These are phyloP conservation scores for Aspergillus pseudoglaucus DNA, from an alignment of 2,329 filamentous ascomycete genomes.

Conservation along the genomic window DNA sequence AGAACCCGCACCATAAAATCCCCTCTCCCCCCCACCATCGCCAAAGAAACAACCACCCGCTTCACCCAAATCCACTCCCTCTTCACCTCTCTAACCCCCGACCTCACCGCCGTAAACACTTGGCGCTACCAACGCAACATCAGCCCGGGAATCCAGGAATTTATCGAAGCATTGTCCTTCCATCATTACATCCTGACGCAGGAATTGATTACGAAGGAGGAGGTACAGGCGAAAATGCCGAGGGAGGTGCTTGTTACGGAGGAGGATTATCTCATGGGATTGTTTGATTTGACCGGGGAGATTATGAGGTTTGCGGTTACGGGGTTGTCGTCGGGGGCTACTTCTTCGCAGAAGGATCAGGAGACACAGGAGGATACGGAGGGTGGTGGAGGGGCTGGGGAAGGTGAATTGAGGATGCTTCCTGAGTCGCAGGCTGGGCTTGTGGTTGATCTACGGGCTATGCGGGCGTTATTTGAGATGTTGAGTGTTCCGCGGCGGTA, in stretches of 20 bases:
- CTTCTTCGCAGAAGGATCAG: background rate
- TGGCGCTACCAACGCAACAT: conserved; percentile 76
- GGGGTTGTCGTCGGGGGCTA: conserved; percentile 67
- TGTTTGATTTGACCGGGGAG: conserved; percentile 93
- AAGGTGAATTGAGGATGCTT: conserved; percentile 14
- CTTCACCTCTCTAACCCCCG: conserved; percentile 61
- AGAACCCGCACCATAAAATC: conserved; percentile 36
- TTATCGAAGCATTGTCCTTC: conserved; percentile 86
- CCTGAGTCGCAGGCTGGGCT: conserved; percentile 53
- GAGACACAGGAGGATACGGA: conserved; percentile 23
- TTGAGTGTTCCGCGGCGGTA: conserved; percentile 49
- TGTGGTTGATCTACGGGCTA: conserved; percentile 69
- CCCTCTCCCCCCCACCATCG: conserved; percentile 59
- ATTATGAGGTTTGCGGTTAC: conserved; percentile 96
- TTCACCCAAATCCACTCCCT: conserved; percentile 64
- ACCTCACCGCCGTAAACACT: conserved; percentile 71
- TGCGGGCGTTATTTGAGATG: conserved; percentile 70
- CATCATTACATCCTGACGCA: conserved; percentile 78
- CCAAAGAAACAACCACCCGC: conserved; percentile 63
- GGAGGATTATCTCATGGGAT: conserved; percentile 80
- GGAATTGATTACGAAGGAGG: conserved; percentile 61
- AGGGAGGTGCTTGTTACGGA: conserved; percentile 60
- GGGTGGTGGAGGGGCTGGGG: conserved; percentile 2
- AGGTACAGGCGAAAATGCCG: conserved; percentile 45
- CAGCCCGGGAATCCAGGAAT: conserved; percentile 79